These are phyloP conservation scores for Seiridium unicorne DNA, from an alignment of 2,329 filamentous ascomycete genomes.

Conservation along the genomic window DNA sequence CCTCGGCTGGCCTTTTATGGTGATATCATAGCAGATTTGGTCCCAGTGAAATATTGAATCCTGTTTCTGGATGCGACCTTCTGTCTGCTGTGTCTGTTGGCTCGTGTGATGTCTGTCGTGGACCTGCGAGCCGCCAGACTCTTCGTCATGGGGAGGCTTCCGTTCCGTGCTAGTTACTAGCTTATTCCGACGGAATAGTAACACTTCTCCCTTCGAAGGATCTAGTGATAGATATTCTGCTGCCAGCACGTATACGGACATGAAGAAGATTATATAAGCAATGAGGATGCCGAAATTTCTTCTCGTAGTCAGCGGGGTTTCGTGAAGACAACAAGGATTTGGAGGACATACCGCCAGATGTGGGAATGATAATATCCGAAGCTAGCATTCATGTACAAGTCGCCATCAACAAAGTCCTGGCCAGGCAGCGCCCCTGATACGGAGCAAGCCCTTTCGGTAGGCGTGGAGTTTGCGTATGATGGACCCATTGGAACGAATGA, in stretches of 20 bases:
- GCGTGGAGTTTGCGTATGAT: slow-evolving; percentile 23
- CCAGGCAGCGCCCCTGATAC: slow-evolving; percentile 59
- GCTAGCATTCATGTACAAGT: slow-evolving; percentile 51
- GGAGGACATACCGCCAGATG: slow-evolving; percentile 49
- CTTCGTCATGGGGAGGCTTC: slow-evolving; percentile 37
- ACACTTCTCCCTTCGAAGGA: slow-evolving; percentile 74
- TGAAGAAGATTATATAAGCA: slow-evolving; percentile 62
- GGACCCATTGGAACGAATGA: slow-evolving; percentile 54
- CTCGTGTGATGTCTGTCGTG: neutral
- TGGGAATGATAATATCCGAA: slow-evolving; percentile 58
- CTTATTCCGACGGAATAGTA: slow-evolving; percentile 68
- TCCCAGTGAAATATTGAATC: slow-evolving; percentile 74
- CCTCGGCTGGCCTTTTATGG: slow-evolving; percentile 74
- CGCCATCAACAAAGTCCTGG: slow-evolving; percentile 50
- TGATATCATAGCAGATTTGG: slow-evolving; percentile 73
- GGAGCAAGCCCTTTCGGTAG: slow-evolving; percentile 45
- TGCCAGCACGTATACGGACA: slow-evolving; percentile 59
- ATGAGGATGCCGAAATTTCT: slow-evolving; percentile 59
- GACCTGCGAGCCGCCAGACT: neutral
- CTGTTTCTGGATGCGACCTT: neutral
- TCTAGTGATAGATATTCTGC: slow-evolving; percentile 64
- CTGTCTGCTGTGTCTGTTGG: neutral
- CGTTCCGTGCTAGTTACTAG: slow-evolving; percentile 26
- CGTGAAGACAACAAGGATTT: neutral
- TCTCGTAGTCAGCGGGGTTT: slow-evolving; percentile 43